phyloP scores from a whole-genome alignment of 805 yeast genomes.

The Teunomyces kruisii region DNA sequence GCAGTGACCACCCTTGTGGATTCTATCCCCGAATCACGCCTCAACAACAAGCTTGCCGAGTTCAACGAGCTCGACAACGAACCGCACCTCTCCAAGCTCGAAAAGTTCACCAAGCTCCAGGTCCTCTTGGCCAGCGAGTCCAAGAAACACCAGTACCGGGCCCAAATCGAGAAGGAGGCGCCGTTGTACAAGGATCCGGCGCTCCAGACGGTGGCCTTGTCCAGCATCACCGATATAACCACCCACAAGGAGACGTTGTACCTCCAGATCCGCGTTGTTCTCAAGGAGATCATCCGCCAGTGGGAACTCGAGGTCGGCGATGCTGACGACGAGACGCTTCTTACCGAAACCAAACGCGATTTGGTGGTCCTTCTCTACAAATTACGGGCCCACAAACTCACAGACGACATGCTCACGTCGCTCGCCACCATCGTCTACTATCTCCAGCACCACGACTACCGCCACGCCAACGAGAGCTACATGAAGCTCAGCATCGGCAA shows the following conservation, averaged over 20 bases:
- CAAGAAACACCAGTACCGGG: constrained; percentile 20
- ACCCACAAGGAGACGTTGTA: constrained; percentile 27
- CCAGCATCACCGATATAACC: constrained; percentile 7
- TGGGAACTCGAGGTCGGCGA: constrained; percentile 33
- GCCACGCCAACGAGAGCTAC: constrained; percentile 64
- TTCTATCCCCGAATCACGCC: constrained; percentile 23
- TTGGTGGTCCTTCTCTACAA: constrained; percentile 51
- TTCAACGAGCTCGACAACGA: constrained; percentile 16
- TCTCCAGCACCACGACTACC: constrained; percentile 53
- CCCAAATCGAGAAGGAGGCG: constrained; percentile 28
- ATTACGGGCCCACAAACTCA: constrained; percentile 36
- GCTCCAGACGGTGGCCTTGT: constrained; percentile 7
- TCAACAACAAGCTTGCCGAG: constrained; percentile 17
- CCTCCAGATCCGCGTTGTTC: constrained; percentile 47
- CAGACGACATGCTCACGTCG: constrained; percentile 48
- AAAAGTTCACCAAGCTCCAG: constrained; percentile 19
- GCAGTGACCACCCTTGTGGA: constrained; percentile 7
- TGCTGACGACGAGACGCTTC: constrained; percentile 15
- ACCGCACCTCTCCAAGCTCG: constrained; percentile 12
- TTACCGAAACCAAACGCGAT: constrained; percentile 41
- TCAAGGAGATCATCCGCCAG: constrained; percentile 42
- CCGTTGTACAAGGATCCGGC: constrained; percentile 7
- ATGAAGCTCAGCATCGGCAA: constrained; percentile 79
- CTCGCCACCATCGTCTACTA: constrained; percentile 59
- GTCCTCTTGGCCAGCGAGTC: constrained; percentile 15